phyloP scores from a whole-genome alignment of 345 rosid genomes.

The Sonneratia caseolaris region DNA sequence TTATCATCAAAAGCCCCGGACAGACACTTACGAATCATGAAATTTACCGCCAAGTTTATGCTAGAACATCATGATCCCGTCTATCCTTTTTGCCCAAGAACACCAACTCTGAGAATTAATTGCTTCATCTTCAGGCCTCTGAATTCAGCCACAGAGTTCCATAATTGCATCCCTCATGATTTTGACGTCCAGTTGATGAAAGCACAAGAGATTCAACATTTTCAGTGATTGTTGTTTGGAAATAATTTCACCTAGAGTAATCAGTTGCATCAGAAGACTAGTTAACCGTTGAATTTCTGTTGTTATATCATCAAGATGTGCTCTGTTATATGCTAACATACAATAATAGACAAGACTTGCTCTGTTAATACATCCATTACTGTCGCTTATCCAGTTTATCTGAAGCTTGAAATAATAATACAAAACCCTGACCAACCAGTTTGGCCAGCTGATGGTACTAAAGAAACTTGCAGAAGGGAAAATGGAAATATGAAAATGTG shows the following conservation, averaged over 20 bases:
- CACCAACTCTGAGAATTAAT: constrained; percentile 13
- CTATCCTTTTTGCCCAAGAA: constrained; percentile 4
- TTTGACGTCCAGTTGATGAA: constrained; percentile 26
- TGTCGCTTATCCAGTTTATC: too few species aligned
- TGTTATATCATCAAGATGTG: neutral
- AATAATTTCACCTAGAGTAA: neutral
- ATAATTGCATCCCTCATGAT: constrained; percentile 24
- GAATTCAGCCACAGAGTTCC: constrained; percentile 13
- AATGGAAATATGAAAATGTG: neutral
- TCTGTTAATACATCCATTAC: neutral
- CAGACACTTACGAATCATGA: constrained; percentile 18
- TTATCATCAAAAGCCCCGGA: constrained; percentile 13
- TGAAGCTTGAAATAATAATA: neutral
- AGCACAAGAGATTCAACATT: constrained; percentile 4
- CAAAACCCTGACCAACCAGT: neutral
- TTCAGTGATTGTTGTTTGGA: constrained; percentile 1
- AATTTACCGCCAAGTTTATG: constrained; percentile 15
- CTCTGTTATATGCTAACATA: neutral
- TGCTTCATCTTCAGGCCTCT: constrained; percentile 20
- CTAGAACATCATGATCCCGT: constrained; percentile 24
- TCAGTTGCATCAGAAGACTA: constrained; percentile 7
- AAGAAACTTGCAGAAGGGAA: neutral
- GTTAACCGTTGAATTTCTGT: neutral
- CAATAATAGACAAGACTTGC: neutral
- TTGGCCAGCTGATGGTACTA: neutral